Base-by-base conservation (phyloP, 2,329 filamentous ascomycete species). In the Verticillium dahliae region DNA sequence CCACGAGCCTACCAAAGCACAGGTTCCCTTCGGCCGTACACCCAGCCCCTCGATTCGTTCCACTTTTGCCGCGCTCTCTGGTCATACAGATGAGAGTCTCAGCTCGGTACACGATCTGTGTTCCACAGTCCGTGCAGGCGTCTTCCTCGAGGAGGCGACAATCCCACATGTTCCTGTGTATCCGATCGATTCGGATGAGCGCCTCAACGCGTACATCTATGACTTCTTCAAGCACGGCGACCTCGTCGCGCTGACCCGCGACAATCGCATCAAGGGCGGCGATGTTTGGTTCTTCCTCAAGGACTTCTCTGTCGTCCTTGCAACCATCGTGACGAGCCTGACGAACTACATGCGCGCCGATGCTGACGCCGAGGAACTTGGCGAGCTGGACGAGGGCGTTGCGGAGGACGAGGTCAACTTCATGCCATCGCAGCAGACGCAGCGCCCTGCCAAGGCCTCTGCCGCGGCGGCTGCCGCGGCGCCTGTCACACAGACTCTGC, bases 221-320 rank as follows among this genome's bases (percentile, higher is more conserved):
- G 89, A 93, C 71, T 94, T 92, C 73, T 92, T 85, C 79, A 90
- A 86, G 72, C 87, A 93, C 67, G 90, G 89, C 3, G 84, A 88
- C 68, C 71, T 87, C 27, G 70, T 78, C 1, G 81, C 85, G 0
- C 75, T 93, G 2, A 82, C 84, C 13, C 75, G 72, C 0, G 88
- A 86, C 35, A 93, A 94, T 69, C 79, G 81, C 2, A 86, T 94
- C 69, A 84, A 83, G 55, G 75, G 77, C 1, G 83, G 84, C 4
- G 88, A 92, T 56, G 80, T 91, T 9, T 93, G 90, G 90, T 92
- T 89, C 68, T 69, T 82, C 1, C 78, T 92, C 2, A 90, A 91
- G 56, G 78, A 80, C 64, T 83, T 82, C 60, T 80, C 76, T 0
- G 69, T 84, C 22, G 71, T 88, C 0, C 77, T 91, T 0, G 88